Conservation (phyloP, 129 eudicot species). For the Silybum marianum region DNA sequence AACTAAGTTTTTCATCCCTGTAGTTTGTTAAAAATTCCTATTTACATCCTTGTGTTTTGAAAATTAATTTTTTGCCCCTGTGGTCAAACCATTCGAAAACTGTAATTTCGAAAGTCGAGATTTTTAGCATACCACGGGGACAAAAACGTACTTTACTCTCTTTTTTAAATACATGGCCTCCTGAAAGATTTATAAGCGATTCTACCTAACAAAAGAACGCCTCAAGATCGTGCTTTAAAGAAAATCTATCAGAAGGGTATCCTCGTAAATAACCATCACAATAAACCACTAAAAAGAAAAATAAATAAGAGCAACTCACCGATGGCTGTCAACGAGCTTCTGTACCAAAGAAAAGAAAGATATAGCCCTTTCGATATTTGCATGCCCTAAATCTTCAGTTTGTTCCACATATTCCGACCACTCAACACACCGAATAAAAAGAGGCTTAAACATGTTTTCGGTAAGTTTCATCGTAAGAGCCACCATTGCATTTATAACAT, state of each 20-base stretch:
- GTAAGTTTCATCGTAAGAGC: constrained; percentile 75
- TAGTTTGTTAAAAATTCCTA: not conserved
- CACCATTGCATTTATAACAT: constrained; percentile 66
- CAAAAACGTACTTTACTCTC: not conserved
- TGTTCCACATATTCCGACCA: constrained; percentile 67
- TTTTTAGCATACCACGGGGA: not conserved
- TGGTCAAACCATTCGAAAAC: not conserved
- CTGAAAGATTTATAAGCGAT: not conserved
- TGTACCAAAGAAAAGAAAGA: constrained; percentile 76
- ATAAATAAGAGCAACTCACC: constrained; percentile 40
- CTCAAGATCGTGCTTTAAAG: not conserved
- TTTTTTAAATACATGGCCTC: not conserved
- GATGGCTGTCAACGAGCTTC: constrained; percentile 76
- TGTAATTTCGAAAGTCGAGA: not conserved
- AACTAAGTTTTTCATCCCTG: not conserved
- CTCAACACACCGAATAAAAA: constrained; percentile 81
- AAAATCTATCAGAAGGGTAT: not conserved
- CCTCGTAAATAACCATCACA: not conserved
- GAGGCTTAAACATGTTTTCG: constrained; percentile 94
- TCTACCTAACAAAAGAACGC: not conserved
- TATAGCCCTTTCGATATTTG: constrained; percentile 54
- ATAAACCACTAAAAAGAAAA: not conserved
- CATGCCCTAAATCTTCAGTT: constrained; percentile 40
- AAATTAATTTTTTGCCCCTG: not conserved
- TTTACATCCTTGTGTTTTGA: not conserved